These are phyloP conservation scores for Capronia americana DNA, from an alignment of 2,329 filamentous ascomycete species.

Conservation along the genomic window DNA sequence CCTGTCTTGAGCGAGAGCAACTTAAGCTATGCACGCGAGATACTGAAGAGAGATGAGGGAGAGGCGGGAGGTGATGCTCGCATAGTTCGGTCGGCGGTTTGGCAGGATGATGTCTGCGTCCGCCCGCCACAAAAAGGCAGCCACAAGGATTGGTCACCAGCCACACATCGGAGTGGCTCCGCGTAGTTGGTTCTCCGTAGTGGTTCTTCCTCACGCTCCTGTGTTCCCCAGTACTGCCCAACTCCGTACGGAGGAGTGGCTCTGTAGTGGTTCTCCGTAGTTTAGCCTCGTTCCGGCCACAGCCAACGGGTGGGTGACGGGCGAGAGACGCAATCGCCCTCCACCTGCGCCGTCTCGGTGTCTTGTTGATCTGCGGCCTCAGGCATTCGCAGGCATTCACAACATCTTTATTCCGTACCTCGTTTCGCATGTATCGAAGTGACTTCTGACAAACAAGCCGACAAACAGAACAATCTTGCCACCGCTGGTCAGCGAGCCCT, in stretches of 20 bases:
- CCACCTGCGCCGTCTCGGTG: conserved; percentile 4
- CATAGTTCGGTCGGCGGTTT: background rate
- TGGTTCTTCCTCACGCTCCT: too few relatives aligned
- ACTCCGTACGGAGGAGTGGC: too few relatives aligned
- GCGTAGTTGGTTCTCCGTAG: too few relatives aligned
- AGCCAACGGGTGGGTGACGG: background rate
- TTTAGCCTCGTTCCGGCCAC: too few relatives aligned
- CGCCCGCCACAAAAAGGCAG: background rate
- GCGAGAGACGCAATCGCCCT: background rate
- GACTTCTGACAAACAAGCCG: background rate
- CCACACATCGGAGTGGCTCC: background rate
- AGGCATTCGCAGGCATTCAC: background rate
- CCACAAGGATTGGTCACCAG: background rate
- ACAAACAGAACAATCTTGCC: background rate
- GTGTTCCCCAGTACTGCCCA: too few relatives aligned
- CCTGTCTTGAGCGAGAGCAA: background rate
- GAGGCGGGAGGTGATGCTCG: background rate
- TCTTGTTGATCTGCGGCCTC: conserved; percentile 4
- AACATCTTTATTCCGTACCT: background rate
- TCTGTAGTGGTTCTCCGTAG: background rate
- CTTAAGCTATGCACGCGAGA: background rate
- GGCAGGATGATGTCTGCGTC: background rate
- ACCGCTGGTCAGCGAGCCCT: background rate
- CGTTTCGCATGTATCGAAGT: conserved; percentile 1
- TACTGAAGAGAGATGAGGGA: background rate